These are phyloP conservation scores for Aspergillus sparsus DNA, from an alignment of 495 filamentous ascomycete genomes.

Conservation along the genomic window DNA sequence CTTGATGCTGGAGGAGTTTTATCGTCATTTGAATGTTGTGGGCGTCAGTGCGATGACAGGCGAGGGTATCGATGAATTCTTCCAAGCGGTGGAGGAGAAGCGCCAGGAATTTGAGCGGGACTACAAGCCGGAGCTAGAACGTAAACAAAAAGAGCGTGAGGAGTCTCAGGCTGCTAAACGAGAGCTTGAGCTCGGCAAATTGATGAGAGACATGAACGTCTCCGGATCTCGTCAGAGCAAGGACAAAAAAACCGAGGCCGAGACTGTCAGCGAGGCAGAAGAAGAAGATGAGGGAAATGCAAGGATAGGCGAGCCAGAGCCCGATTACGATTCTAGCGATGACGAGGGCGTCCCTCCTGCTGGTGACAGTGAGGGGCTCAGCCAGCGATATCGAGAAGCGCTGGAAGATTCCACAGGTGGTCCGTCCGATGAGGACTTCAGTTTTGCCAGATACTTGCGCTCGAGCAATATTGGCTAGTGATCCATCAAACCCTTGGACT, in stretches of 20 bases:
- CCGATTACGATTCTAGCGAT: conserved; percentile 34
- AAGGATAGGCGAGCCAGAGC: conserved; percentile 31
- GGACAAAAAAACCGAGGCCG: conserved; percentile 35
- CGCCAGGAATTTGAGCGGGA: conserved; percentile 86
- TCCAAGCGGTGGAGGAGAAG: conserved; percentile 82
- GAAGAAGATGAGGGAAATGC: conserved; percentile 41
- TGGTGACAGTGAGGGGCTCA: conserved; percentile 43
- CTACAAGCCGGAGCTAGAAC: conserved; percentile 89
- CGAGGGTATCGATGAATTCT: conserved; percentile 88
- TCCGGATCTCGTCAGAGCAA: conserved; percentile 44
- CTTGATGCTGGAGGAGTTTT: conserved; percentile 96
- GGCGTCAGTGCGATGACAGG: conserved; percentile 93
- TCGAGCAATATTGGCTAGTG: conserved; percentile 39
- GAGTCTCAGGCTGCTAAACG: conserved; percentile 66
- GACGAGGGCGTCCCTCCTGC: conserved; percentile 37
- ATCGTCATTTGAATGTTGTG: conserved; percentile 86
- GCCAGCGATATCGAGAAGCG: conserved; percentile 48
- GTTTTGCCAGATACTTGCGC: conserved; percentile 51
- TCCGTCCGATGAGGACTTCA: conserved; percentile 45
- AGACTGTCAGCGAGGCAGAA: conserved; percentile 56
- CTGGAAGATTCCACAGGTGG: conserved; percentile 34
- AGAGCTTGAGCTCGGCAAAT: conserved; percentile 79
- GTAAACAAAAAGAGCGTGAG: conserved; percentile 71
- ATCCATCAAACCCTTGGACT: neutral
- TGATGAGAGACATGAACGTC: conserved; percentile 95